Base-by-base conservation (phyloP, 306 rosid genomes). In the Morella rubra region DNA sequence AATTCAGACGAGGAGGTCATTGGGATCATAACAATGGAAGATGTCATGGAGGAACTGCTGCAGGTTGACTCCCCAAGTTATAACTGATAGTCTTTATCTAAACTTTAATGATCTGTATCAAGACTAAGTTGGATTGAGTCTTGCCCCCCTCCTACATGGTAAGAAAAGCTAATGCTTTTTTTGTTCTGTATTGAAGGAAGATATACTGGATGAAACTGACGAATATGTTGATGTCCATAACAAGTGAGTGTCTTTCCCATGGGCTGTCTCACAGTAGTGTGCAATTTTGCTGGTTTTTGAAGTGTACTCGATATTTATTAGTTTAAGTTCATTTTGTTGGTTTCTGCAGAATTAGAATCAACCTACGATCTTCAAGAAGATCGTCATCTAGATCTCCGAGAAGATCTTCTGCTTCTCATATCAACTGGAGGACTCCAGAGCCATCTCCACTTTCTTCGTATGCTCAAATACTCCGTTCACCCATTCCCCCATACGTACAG, bases 1-100 rank as follows among this genome's bases (percentile, higher is more conserved):
- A 53, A 78, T 68, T 37, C 6, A 10, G 82, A 79, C 16, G 87
- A 86, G 69, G 86, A 87, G 84, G 90, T 86, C 8, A 62, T 87
- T 46, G 96, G 94, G 19, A 89, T 93, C 75, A 89, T 93, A 73
- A 93, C 94, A 68, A 77, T 93, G 85, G 97, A 93, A 80, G 94
- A 90, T 90, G 90, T 90, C 41, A 89, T 93, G 88, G 97, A 93
- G 82, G 94, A 89, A 82, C 81, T 93, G 37, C 76, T 93, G 56
- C 96, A 93, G 91, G 98, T 65, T 65, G 24, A 42, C 15, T 61
- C 6, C 10, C 15, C 7, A 3, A 61, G 68, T 61, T 61, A 5
- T 32, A 8, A 5, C 12, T 27, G 66, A 22, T 37, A 16, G 12
- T 64, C 47, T 46, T 40, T 13, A 44, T 44, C 51, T 47, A 15